Evolutionary conservation across 1,284 basidiomycete genomes (phyloP).

Genomic region (Sparassis latifolia): DNA sequence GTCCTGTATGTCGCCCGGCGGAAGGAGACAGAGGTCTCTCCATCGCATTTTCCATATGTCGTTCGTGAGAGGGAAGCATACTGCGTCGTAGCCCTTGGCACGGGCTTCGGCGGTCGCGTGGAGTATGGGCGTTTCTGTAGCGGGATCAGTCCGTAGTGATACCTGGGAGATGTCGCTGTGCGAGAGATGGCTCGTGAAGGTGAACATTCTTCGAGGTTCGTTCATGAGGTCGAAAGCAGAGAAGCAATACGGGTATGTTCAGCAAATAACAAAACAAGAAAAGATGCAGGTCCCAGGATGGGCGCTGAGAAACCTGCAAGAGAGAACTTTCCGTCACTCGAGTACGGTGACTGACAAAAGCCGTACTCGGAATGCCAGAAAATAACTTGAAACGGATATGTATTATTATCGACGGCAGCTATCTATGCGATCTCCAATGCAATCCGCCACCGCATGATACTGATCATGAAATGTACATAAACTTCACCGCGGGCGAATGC

Average conservation of each 20-base stretch:
- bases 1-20: conserved; percentile 43
- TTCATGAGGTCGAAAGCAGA: neutral
- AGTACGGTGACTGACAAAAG: too few relatives aligned
- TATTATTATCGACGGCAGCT: too few relatives aligned
- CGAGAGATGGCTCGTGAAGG: conserved; percentile 28
- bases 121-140: conserved; percentile 41
- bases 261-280: neutral
- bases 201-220: conserved; percentile 21
- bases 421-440: too few relatives aligned
- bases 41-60: conserved; percentile 84
- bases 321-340: too few relatives aligned
- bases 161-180: conserved; percentile 31
- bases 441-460: too few relatives aligned
- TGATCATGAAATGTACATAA: too few relatives aligned
- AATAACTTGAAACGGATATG: too few relatives aligned
- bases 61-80: conserved; percentile 86
- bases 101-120: conserved; percentile 43
- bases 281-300: too few relatives aligned
- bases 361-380: too few relatives aligned
- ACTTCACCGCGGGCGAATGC: too few relatives aligned
- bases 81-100: conserved; percentile 52
- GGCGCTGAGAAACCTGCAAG: too few relatives aligned
- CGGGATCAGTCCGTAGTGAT: conserved; percentile 13
- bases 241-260: neutral
- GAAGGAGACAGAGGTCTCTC: conserved; percentile 80